These are phyloP conservation scores for Barnettozyma vustinii DNA, from an alignment of 805 yeast genomes.

Conservation along the genomic window DNA sequence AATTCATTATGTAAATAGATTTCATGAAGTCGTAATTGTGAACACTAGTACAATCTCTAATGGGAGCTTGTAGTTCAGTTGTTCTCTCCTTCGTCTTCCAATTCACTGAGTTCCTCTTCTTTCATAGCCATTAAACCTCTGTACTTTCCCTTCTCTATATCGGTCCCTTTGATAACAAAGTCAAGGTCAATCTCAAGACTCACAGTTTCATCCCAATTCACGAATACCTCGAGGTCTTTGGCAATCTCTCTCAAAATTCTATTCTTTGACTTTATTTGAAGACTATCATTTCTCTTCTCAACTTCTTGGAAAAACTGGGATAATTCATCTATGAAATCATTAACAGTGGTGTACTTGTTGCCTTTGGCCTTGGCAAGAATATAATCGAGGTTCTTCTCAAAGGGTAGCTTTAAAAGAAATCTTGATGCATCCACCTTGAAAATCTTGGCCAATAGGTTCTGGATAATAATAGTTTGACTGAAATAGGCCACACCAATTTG, in stretches of 20 bases:
- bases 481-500: conserved; percentile 19
- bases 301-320: conserved; percentile 15
- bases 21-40: neutral
- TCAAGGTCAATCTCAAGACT: conserved; percentile 18
- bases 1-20: neutral
- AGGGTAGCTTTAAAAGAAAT: conserved; percentile 15
- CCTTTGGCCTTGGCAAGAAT: conserved; percentile 11
- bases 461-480: conserved; percentile 23
- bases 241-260: conserved; percentile 15
- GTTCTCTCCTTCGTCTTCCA: conserved; percentile 8
- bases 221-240: conserved; percentile 12
- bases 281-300: conserved; percentile 13
- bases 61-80: too few species aligned
- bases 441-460: conserved; percentile 19
- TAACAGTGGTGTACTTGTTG: conserved; percentile 11
- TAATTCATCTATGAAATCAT: conserved; percentile 19
- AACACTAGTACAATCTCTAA: neutral
- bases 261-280: conserved; percentile 14
- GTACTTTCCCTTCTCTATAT: conserved; percentile 24
- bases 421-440: conserved; percentile 25
- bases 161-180: conserved; percentile 25
- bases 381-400: conserved; percentile 11
- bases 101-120: conserved; percentile 13
- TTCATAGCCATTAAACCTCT: conserved; percentile 26
- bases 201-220: conserved; percentile 12